Evolutionary conservation across 768 basidiomycete genomes (phyloP), one percentile per base, ranked within the genome.

Genomic region (Clathrus columnatus): DNA sequence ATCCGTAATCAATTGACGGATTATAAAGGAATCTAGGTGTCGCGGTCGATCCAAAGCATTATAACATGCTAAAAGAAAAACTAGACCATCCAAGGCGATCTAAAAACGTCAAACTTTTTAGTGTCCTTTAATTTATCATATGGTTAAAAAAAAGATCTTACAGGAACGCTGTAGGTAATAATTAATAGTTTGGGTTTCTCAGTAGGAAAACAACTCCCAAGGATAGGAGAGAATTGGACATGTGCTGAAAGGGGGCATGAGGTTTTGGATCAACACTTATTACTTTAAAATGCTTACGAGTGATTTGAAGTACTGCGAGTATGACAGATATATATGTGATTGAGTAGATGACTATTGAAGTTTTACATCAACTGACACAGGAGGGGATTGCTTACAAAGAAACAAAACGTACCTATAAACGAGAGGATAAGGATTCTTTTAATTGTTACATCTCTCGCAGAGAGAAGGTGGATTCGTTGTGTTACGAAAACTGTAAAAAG

Each of bases 11-110:
- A 74, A 65, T 2, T 66, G 61, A 21, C 61, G 57, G 26, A 59
- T 56, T 21, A 74, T 58, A 1, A 62, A 20, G 7, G 45, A 20
- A 7, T 46, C 63, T 18, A 61, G 52, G 18, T 64, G 50, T 7
- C 67, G 66, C 4, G 73, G 72, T 1, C 65, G 59, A 36, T 68
- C 69, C n/a, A 71, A 56, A 1, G 71, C 71, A 58, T 72, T 71
- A 49, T 67, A 67, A 27, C 61, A 56, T 1, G 65, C 68, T 14
- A 67, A 63, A 11, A 60, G 24, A 4, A 74, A 58, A 4, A 73
- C 69, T 36, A 65, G 48, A n/a, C 68, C 18, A 53, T 71, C 73
- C 50, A 72, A 72, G 11, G 65, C 49, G 57, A 72, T 60, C 71
- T 73, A 57, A 20, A 32, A 7, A 16, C 7, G 16, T 7, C 7